Percentiles rank a stretch among this genome's conserved stretches.
Conservation (phyloP, 495 filamentous ascomycete genomes). For the Penicillium dipodomyicola region DNA sequence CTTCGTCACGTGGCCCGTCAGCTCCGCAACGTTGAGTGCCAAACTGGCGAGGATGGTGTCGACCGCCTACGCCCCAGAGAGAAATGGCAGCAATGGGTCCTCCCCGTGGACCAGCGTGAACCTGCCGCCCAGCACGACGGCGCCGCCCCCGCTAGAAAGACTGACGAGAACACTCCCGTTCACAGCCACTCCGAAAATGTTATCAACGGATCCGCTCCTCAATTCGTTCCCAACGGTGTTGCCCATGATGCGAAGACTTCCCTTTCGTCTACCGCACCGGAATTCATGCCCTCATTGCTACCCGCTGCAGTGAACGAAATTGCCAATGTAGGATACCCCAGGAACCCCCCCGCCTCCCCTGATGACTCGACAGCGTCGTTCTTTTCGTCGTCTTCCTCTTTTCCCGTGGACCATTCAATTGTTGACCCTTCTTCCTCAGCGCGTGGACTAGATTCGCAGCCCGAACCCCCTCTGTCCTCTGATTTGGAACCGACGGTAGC, state of each 20-base stretch:
- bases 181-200: conserved; percentile 28
- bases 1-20: conserved; percentile 70
- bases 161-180: conserved; percentile 27
- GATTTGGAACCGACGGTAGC: conserved; percentile 7
- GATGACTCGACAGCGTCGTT: background rate
- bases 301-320: conserved; percentile 35
- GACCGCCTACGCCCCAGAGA: conserved; percentile 77
- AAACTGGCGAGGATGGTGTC: conserved; percentile 65
- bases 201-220: conserved; percentile 32
- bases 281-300: conserved; percentile 63
- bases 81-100: conserved; percentile 78
- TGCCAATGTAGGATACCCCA: conserved; percentile 43
- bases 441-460: conserved; percentile 28
- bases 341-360: conserved; percentile 29
- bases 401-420: conserved; percentile 53
- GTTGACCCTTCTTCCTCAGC: conserved; percentile 49
- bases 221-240: conserved; percentile 40
- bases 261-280: conserved; percentile 72
- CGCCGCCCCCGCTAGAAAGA: conserved; percentile 34
- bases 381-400: conserved; percentile 1
- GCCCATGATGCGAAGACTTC: conserved; percentile 49
- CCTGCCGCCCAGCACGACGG: conserved; percentile 59
- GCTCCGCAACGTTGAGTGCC: conserved; percentile 68
- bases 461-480: conserved; percentile 10
- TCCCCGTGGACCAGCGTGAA: conserved; percentile 61